Evolutionary conservation across 106 monocot genomes (phyloP), one percentile per base, ranked within the genome.

Genomic region (Phalaenopsis aphrodite): DNA sequence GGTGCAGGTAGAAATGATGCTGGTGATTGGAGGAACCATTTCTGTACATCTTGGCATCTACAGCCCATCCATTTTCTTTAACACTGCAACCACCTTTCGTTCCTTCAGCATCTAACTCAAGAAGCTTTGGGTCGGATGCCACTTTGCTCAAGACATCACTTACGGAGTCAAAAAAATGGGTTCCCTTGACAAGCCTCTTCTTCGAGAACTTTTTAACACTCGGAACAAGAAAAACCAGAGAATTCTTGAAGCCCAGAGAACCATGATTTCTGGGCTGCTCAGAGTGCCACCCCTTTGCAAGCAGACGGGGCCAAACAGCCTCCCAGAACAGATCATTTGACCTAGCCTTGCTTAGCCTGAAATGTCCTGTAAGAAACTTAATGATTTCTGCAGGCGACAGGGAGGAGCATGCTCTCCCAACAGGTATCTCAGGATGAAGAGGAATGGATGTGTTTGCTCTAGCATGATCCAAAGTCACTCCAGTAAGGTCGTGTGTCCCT

Each of bases 261-360:
- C 41, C 42, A 16, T 71, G 30, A 81, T 92, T 83, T 78, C 89
- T 89, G 19, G 94, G 94, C 78, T 99, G 94, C 56, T 89, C 92
- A 15, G 89, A 91, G 42, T 91, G 94, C 98, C 98, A 99, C 1
- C 94, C 94, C 77, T 85, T 89, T 58, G 84, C 89, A 17, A 99
- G 94, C 76, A 99, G 79, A 38, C 94, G 92, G 65, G 98, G 98
- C 96, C 96, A 98, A 12, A 98, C 89, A 36, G 98, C 94, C 76
- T 98, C 98, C 94, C 98, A 94, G 79, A 98, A 98, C 5, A 98
- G 86, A 85, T 98, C 98, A 85, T 89, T 92, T 19, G 94, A 92
- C 65, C 79, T 87, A 39, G 90, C 88, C 82, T 94, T 98, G 85
- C 98, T 94, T 65, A 98, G 75, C 68, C 98, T 89, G 71, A 87